Evolutionary conservation across 441 rosid species (phyloP), one percentile per base, ranked within the genome.

Genomic region (Omphalea diandra): DNA sequence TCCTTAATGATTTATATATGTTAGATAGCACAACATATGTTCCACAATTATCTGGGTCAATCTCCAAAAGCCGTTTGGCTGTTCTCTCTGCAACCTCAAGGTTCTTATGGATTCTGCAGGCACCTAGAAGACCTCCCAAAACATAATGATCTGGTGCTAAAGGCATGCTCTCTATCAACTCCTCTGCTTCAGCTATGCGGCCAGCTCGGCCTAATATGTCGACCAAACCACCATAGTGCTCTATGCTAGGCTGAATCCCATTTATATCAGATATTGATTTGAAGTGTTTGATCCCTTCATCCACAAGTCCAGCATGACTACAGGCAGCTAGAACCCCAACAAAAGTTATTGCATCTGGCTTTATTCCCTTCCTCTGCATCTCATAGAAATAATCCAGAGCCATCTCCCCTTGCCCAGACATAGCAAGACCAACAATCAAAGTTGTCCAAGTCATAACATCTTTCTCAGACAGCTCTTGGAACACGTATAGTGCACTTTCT

Each of bases 371-470:
- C 4, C 4, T 71, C 55, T 70, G 62, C 85, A 79, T 81, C 64
- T 75, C 64, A 0, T 24, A 12, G 70, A 79, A 79, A 41, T 67
- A 67, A 29, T 75, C 60, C 33, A 80, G 63, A 40, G n/a, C 78
- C 32, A 58, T 64, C 52, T 35, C 61, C 53, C 77, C 53, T 57
- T 76, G 55, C 8, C 79, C 80, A 4, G 69, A 69, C 73, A 77
- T 65, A 5, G 83, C 83, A 11, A 80, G 70, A 32, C 79, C 83
- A 35, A 58, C 63, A 60, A 79, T 73, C 65, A 83, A 61, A 4
- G 84, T 73, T 18, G 83, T 83, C 82, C 76, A 76, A 52, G 74
- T 71, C 69, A 69, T 68, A 3, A 75, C 71, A 73, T 76, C 80
- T 71, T 67, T 80, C 70, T 68, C 67, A 0, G 59, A 68, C 65